A percentile compares a stretch with the other conserved stretches of the same genome.
phyloP scores from a whole-genome alignment of 257 asterid species.

The Echites panduratus region DNA sequence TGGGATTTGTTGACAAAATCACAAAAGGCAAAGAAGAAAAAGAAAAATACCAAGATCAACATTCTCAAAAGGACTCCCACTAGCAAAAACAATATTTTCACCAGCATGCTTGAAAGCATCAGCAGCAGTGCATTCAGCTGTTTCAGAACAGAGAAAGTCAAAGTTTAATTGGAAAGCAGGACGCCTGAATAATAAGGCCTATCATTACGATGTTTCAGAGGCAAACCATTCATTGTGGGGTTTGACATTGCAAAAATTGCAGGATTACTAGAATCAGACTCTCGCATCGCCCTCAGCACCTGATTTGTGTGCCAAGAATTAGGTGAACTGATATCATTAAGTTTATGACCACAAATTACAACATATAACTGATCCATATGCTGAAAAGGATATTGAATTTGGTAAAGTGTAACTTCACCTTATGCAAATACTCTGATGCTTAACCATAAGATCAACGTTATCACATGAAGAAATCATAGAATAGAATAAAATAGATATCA shows the following conservation, averaged over 20 bases:
- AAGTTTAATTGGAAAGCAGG: slow-evolving; percentile 18
- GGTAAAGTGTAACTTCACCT: not conserved
- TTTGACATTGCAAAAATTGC: slow-evolving; percentile 98
- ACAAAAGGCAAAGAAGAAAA: not conserved
- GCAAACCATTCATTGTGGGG: slow-evolving; percentile 91
- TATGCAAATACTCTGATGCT: not conserved
- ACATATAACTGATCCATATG: not conserved
- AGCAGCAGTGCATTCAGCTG: slow-evolving; percentile 95
- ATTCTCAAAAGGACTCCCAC: slow-evolving; percentile 95
- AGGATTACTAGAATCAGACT: slow-evolving; percentile 79
- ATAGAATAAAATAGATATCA: not conserved
- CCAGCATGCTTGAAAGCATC: slow-evolving; percentile 96
- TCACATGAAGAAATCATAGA: not conserved
- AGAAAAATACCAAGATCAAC: slow-evolving; percentile 73
- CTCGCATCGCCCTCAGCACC: slow-evolving; percentile 95
- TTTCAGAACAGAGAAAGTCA: slow-evolving; percentile 27
- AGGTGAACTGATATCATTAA: slow-evolving; percentile 5
- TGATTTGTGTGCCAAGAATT: slow-evolving; percentile 34
- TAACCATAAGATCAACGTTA: not conserved
- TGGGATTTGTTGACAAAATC: not conserved
- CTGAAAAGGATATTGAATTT: not conserved
- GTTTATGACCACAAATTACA: not conserved
- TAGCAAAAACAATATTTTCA: slow-evolving; percentile 81
- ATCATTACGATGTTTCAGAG: slow-evolving; percentile 5
- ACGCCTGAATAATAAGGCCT: slow-evolving; percentile 8